Evolutionary conservation across 345 rosid genomes (phyloP).

Genomic region (Eucalyptus curtisii): DNA sequence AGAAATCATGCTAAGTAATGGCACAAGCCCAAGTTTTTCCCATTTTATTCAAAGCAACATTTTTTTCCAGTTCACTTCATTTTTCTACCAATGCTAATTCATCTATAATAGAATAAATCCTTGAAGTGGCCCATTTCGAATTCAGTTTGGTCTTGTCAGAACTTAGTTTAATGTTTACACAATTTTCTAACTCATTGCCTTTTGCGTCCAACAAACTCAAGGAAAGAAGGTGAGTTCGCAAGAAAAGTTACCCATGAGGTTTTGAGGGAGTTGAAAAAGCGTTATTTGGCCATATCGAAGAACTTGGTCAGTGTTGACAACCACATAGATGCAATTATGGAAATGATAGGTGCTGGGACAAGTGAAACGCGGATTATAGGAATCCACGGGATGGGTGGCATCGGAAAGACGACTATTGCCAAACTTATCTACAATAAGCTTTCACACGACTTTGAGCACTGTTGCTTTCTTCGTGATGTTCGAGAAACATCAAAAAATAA

Average conservation of each 20-base stretch:
- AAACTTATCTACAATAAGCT: background rate
- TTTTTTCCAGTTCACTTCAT: background rate
- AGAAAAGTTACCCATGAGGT: accelerated
- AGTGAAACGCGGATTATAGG: background rate
- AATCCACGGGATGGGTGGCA: background rate
- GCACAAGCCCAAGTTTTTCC: too few relatives aligned
- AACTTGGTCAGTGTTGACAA: background rate
- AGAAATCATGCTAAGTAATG: too few relatives aligned
- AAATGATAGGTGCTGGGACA: background rate
- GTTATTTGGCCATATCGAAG: accelerated
- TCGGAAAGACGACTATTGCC: background rate
- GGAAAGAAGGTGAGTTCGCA: accelerated
- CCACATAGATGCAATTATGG: background rate
- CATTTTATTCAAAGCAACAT: background rate
- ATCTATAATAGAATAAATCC: too few relatives aligned
- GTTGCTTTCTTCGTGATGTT: accelerated
- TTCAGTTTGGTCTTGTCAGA: background rate
- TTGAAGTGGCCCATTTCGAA: too few relatives aligned
- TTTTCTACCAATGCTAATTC: background rate
- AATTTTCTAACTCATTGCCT: accelerated
- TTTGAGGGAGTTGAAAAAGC: too few relatives aligned
- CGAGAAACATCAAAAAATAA: background rate
- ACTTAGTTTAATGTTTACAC: too few relatives aligned
- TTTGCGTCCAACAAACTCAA: background rate
- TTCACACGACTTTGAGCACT: background rate